phyloP scores from a whole-genome alignment of 371 early-diverging fungal genomes.

The Chytridium lagenaria region DNA sequence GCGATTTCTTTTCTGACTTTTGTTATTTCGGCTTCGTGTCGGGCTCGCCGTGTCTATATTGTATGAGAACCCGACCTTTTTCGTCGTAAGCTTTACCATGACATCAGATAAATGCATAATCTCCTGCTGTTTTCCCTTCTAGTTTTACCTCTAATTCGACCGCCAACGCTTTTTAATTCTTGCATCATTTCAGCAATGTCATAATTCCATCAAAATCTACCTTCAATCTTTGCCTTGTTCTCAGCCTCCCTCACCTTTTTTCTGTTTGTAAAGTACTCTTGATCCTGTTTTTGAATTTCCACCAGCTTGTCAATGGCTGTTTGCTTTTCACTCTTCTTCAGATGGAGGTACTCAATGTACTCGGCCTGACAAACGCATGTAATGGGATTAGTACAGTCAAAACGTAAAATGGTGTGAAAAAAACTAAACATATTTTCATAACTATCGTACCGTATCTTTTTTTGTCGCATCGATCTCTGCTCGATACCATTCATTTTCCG shows the following conservation, averaged over 20 bases:
- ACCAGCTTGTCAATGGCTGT: slow-evolving; percentile 45
- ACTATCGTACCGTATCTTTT: slow-evolving; percentile 47
- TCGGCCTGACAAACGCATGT: no score
- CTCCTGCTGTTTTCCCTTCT: slow-evolving; percentile 51
- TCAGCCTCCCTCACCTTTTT: slow-evolving; percentile 40
- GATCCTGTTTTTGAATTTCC: slow-evolving; percentile 45
- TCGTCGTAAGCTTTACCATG: slow-evolving; percentile 49
- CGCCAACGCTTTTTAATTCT: slow-evolving; percentile 40
- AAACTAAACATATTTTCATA: slow-evolving; percentile 3
- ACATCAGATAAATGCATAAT: slow-evolving; percentile 51
- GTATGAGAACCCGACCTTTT: no score
- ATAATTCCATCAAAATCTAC: slow-evolving; percentile 21
- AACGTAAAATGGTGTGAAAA: neutral
- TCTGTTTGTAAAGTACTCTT: slow-evolving; percentile 38
- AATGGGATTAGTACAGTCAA: no score
- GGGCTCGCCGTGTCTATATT: slow-evolving; percentile 44
- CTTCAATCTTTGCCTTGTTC: slow-evolving; percentile 43
- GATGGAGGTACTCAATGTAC: slow-evolving; percentile 53
- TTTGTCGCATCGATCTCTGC: slow-evolving; percentile 55
- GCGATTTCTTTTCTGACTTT: slow-evolving; percentile 48
- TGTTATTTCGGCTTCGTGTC: slow-evolving; percentile 55
- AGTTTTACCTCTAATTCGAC: slow-evolving; percentile 52
- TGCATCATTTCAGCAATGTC: neutral
- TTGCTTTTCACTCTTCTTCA: slow-evolving; percentile 50
- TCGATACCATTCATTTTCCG: slow-evolving; percentile 59